phyloP scores from a whole-genome alignment of 1,284 basidiomycete genomes.

The Rhodotorula sp. region DNA sequence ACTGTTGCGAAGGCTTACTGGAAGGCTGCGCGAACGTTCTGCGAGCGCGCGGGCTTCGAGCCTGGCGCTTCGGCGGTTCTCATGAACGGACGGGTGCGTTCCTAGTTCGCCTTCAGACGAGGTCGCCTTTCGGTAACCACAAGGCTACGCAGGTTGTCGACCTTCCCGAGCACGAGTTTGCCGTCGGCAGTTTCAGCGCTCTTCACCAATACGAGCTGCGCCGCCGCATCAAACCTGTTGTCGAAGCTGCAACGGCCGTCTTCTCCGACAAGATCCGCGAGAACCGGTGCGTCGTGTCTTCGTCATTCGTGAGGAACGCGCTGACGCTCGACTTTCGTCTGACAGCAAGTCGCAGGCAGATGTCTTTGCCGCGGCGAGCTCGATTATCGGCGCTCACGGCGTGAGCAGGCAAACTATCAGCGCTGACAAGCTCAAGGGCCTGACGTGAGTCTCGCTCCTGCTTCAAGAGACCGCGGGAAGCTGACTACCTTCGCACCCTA shows the following conservation, averaged over 20 bases:
- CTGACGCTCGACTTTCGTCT: slow-evolving; percentile 1
- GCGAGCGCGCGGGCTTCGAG: slow-evolving; percentile 55
- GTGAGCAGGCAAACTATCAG: slow-evolving; percentile 56
- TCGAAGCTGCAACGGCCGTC: slow-evolving; percentile 54
- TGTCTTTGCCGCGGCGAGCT: slow-evolving; percentile 64
- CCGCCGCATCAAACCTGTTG: slow-evolving; percentile 66
- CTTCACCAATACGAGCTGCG: slow-evolving; percentile 69
- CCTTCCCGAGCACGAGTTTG: slow-evolving; percentile 61
- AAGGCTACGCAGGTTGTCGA: slow-evolving; percentile 59
- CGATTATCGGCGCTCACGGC: slow-evolving; percentile 66
- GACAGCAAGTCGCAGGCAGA: slow-evolving; percentile 59
- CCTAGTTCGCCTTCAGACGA: neutral
- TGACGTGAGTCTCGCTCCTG: slow-evolving; percentile 59
- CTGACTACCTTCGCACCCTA: neutral
- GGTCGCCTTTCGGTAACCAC: neutral
- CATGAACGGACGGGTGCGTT: slow-evolving; percentile 73
- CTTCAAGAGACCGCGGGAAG: neutral
- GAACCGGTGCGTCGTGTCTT: slow-evolving; percentile 1
- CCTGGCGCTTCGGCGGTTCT: slow-evolving; percentile 65
- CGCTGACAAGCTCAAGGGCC: slow-evolving; percentile 57
- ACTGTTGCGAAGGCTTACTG: neutral
- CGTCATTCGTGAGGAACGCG: too few relatives aligned
- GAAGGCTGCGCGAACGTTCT: slow-evolving; percentile 21
- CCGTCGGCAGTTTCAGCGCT: slow-evolving; percentile 64
- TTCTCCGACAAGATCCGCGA: neutral